Conservation (phyloP, 768 basidiomycete genomes). For the Pisolithus tinctorius region DNA sequence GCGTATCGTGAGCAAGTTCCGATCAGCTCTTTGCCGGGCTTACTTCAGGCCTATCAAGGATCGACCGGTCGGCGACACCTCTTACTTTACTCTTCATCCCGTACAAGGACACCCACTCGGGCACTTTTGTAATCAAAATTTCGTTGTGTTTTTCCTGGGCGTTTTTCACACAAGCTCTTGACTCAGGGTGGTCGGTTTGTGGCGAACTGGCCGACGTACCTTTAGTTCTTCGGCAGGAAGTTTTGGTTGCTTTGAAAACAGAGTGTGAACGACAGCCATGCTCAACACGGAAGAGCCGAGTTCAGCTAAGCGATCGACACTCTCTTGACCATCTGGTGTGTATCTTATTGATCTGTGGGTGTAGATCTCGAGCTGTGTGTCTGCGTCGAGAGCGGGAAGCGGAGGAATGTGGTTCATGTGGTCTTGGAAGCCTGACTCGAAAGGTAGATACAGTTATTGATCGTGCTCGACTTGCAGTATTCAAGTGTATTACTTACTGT, state of each 20-base stretch:
- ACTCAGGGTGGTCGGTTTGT: background rate
- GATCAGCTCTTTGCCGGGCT: background rate
- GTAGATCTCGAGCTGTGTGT: slow-evolving; percentile 53
- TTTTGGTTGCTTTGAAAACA: slow-evolving; percentile 41
- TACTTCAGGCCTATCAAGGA: slow-evolving; percentile 34
- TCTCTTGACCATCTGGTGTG: slow-evolving; percentile 38
- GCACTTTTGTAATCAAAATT: slow-evolving; percentile 34
- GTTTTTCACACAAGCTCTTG: slow-evolving; percentile 1
- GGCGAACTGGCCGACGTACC: slow-evolving; percentile 27
- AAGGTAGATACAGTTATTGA: background rate
- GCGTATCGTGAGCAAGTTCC: slow-evolving; percentile 4
- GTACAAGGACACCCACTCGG: slow-evolving; percentile 46
- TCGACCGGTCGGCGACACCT: slow-evolving; percentile 30
- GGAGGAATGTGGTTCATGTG: slow-evolving; percentile 33
- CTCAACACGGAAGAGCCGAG: slow-evolving; percentile 50
- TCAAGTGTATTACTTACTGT: background rate
- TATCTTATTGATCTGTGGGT: slow-evolving; percentile 40
- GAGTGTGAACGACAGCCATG: slow-evolving; percentile 43
- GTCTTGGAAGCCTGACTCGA: background rate
- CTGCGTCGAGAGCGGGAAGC: slow-evolving; percentile 51
- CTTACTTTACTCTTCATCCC: slow-evolving; percentile 49
- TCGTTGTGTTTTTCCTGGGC: slow-evolving; percentile 19
- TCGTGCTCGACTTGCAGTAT: background rate
- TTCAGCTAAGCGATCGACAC: slow-evolving; percentile 51
- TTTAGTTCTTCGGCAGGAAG: slow-evolving; percentile 35